These are phyloP conservation scores for Epichloe uncinata DNA, from an alignment of 2,329 filamentous ascomycete genomes.

Conservation along the genomic window DNA sequence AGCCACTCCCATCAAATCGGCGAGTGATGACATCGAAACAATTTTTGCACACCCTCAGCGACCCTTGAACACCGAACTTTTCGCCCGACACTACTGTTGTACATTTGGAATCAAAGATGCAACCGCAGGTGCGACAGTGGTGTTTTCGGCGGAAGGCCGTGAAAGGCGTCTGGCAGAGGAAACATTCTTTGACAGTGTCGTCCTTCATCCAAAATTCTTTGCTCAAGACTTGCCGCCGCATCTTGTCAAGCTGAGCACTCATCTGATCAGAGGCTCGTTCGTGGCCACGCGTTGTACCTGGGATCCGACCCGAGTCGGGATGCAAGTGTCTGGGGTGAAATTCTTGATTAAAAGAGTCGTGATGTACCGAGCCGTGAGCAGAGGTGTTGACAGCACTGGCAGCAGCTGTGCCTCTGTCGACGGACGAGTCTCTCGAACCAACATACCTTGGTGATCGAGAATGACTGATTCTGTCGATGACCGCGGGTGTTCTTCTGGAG, in stretches of 20 bases:
- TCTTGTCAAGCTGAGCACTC: conserved; percentile 50
- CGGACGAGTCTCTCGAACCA: conserved; percentile 44
- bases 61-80: conserved; percentile 75
- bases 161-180: conserved; percentile 79
- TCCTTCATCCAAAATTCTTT: conserved; percentile 99
- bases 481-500: conserved; percentile 30
- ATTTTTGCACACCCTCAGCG: conserved; percentile 79
- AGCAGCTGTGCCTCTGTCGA: conserved; percentile 43
- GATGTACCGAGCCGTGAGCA: conserved; percentile 43
- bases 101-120: conserved; percentile 95
- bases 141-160: conserved; percentile 92
- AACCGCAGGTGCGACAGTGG: conserved; percentile 91
- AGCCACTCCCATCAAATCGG: conserved; percentile 73
- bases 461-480: conserved; percentile 42
- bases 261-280: conserved; percentile 46
- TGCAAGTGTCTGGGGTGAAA: conserved; percentile 30
- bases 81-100: conserved; percentile 81
- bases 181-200: conserved; percentile 95
- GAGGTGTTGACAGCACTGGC: conserved; percentile 44
- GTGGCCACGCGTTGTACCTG: conserved; percentile 38
- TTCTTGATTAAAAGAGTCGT: conserved; percentile 40
- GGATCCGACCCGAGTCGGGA: conserved; percentile 36
- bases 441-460: conserved; percentile 28
- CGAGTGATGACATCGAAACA: conserved; percentile 86
- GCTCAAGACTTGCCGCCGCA: conserved; percentile 77